Percentiles rank a stretch among this genome's conserved stretches.
Evolutionary conservation across 805 yeast genomes (phyloP).

Genomic region (Yarrowia divulgata): DNA sequence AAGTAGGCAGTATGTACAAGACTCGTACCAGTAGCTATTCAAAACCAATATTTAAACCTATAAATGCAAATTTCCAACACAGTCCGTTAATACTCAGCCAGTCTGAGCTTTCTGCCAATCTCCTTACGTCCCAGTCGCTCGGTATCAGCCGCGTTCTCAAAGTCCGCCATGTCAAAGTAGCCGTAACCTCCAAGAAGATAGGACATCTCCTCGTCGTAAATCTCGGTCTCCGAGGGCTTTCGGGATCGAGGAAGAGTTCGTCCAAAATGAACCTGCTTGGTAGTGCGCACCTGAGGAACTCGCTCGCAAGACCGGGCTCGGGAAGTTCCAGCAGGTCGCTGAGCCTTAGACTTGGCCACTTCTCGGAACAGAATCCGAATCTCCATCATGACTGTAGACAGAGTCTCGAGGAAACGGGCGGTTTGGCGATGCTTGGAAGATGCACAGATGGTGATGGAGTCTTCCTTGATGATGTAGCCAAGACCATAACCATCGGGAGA

Average conservation of each 20-base stretch:
- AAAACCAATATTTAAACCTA: slow-evolving; percentile 6
- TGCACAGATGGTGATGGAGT: slow-evolving; percentile 79
- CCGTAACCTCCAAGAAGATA: slow-evolving; percentile 82
- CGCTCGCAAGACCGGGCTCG: slow-evolving; percentile 43
- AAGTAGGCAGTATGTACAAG: no score
- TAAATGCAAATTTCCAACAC: slow-evolving; percentile 3
- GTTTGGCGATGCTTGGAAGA: slow-evolving; percentile 92
- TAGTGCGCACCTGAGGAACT: slow-evolving; percentile 28
- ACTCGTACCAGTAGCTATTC: no score
- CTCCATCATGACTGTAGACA: slow-evolving; percentile 67
- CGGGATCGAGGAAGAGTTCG: slow-evolving; percentile 36
- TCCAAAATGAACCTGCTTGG: slow-evolving; percentile 34
- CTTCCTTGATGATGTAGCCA: slow-evolving; percentile 84
- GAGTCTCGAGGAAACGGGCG: slow-evolving; percentile 72
- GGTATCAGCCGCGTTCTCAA: slow-evolving; percentile 59
- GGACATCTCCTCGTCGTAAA: slow-evolving; percentile 48
- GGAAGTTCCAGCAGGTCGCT: slow-evolving; percentile 41
- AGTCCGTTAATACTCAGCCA: slow-evolving; percentile 61
- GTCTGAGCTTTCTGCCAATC: slow-evolving; percentile 68
- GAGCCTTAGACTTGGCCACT: slow-evolving; percentile 40
- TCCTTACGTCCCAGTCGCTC: slow-evolving; percentile 57
- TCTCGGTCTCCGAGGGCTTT: slow-evolving; percentile 35
- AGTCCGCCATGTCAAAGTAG: slow-evolving; percentile 77
- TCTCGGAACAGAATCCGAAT: slow-evolving; percentile 56
- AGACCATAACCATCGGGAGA: slow-evolving; percentile 91